A percentile compares a stretch with the other conserved stretches of the same genome.
Conservation (phyloP, 306 rosid species). For the Prunus fruticosa region DNA sequence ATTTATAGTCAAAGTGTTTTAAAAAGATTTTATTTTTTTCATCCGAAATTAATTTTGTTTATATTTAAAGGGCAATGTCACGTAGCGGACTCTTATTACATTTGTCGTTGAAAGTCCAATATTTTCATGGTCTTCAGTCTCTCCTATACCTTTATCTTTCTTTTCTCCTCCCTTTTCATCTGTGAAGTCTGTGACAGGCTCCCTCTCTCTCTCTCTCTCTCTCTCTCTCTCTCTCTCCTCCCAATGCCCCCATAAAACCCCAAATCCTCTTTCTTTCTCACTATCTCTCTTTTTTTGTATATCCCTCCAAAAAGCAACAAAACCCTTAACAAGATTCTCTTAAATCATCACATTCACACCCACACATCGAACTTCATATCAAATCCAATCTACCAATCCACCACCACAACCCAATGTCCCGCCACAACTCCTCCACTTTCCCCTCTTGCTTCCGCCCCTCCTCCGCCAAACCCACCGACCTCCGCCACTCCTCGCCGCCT, state of each 20-base stretch:
- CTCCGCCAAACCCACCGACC: slow-evolving; percentile 20
- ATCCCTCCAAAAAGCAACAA: not conserved
- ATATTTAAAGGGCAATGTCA: not conserved
- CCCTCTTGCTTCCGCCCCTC: slow-evolving; percentile 65
- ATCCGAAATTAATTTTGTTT: too few relatives aligned
- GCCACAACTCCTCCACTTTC: slow-evolving; percentile 44
- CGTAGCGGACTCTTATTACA: not conserved
- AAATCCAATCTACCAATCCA: not conserved
- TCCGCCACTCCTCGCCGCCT: slow-evolving; percentile 11
- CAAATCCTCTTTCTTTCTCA: not conserved
- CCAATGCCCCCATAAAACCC: not conserved
- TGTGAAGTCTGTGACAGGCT: not conserved
- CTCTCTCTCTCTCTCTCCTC: not conserved
- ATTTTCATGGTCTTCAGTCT: not conserved
- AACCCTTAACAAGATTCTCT: not conserved
- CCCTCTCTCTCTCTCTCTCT: not conserved
- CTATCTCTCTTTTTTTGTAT: too few relatives aligned
- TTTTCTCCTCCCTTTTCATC: not conserved
- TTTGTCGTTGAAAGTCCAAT: not conserved
- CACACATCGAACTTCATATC: too few relatives aligned
- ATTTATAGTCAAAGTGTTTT: too few relatives aligned
- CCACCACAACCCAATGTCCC: slow-evolving; percentile 35
- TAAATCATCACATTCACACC: not conserved
- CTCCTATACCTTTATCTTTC: not conserved
- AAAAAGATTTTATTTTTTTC: too few relatives aligned